Percentiles rank a stretch among this genome's conserved stretches.
Evolutionary conservation across 2,329 filamentous ascomycete species (phyloP).

Genomic region (Berkeleyomyces rouxiae): DNA sequence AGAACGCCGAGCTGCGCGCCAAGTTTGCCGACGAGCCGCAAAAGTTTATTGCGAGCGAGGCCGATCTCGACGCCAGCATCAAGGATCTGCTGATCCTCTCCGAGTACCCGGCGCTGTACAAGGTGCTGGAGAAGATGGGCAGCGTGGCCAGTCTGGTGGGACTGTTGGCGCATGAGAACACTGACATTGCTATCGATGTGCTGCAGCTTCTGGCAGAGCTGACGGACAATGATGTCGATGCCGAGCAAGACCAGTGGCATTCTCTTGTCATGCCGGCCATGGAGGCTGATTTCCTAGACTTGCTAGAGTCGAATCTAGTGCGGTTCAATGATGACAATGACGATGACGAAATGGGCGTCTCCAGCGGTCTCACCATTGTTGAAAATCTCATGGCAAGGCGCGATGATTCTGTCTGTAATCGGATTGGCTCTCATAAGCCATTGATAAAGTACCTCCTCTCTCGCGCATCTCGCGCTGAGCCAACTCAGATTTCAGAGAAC

Average conservation of each 20-base stretch:
- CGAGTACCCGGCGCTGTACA: conserved; percentile 71
- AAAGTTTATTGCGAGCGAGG: conserved; percentile 74
- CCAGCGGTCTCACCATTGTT: conserved; percentile 65
- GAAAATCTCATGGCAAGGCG: conserved; percentile 70
- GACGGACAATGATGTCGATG: conserved; percentile 70
- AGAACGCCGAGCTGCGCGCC: conserved; percentile 77
- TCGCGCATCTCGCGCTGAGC: conserved; percentile 41
- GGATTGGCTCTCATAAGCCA: conserved; percentile 50
- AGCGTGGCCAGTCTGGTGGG: conserved; percentile 59
- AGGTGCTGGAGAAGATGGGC: conserved; percentile 60
- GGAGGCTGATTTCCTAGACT: conserved; percentile 48
- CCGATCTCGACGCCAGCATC: conserved; percentile 76
- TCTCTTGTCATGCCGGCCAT: conserved; percentile 50
- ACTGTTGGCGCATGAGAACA: conserved; percentile 84
- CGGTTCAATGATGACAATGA: conserved; percentile 59
- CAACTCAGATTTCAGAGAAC: conserved; percentile 56
- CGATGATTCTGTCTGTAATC: conserved; percentile 42
- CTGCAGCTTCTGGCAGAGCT: conserved; percentile 82
- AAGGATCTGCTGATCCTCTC: conserved; percentile 73
- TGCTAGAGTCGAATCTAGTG: conserved; percentile 61
- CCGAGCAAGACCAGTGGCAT: conserved; percentile 55
- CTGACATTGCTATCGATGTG: conserved; percentile 83
- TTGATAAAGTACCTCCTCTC: conserved; percentile 63
- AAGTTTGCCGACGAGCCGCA: conserved; percentile 66
- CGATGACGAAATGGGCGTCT: conserved; percentile 68